These are phyloP conservation scores for Aspergillus campestris DNA, from an alignment of 495 filamentous ascomycete genomes.

Conservation along the genomic window DNA sequence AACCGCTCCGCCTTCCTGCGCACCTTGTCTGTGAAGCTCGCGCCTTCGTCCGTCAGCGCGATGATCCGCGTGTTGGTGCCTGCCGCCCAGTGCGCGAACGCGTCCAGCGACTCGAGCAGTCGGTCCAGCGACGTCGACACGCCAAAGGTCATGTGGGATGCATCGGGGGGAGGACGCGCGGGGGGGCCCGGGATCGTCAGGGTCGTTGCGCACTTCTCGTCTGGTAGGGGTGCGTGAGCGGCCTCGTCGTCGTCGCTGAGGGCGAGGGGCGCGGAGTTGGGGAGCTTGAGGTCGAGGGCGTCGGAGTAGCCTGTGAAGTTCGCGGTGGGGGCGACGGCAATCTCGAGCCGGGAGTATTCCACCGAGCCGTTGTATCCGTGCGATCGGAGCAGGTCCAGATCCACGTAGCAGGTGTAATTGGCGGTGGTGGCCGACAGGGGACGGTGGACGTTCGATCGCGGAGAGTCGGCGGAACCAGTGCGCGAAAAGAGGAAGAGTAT, in stretches of 20 bases:
- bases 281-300: conserved; percentile 6
- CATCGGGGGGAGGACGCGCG: conserved; percentile 23
- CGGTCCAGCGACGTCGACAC: conserved; percentile 50
- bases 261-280: conserved; percentile 3
- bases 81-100: conserved; percentile 54
- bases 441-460: neutral
- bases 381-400: conserved; percentile 12
- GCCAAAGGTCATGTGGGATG: conserved; percentile 49
- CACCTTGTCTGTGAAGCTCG: conserved; percentile 12
- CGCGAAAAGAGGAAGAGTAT: neutral
- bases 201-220: conserved; percentile 8
- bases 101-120: conserved; percentile 45
- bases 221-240: conserved; percentile 3
- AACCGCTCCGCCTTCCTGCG: conserved; percentile 26
- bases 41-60: conserved; percentile 33
- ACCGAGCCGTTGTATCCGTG: conserved; percentile 3
- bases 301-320: conserved; percentile 12
- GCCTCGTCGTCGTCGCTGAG: conserved; percentile 6
- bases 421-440: neutral
- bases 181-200: conserved; percentile 11
- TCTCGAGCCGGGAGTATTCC: conserved; percentile 14
- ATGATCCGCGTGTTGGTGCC: conserved; percentile 47
- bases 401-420: conserved; percentile 8
- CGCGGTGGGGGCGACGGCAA: conserved; percentile 9
- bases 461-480: neutral